Base-by-base conservation (phyloP, 169 alveolate species). In the Plasmodium blacklocki region DNA sequence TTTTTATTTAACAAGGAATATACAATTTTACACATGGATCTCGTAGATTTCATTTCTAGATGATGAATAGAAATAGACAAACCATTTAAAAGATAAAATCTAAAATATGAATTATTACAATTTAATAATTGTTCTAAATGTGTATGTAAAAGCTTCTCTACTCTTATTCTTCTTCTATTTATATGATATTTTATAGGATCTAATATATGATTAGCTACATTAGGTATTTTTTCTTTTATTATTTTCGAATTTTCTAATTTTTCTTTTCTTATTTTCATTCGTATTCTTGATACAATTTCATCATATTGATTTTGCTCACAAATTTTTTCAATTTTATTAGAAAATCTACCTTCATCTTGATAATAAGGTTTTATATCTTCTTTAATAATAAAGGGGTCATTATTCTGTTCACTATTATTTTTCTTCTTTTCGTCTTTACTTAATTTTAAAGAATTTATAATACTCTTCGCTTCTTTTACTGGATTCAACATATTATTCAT, bases 141-240 rank as follows among this genome's bases (percentile, higher is more conserved):
- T 15, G 93, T 92, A 62, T 90, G 91, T 26, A 94, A 32, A 91
- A 94, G 92, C 26, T 94, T 90, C 15, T 91, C 90, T 14, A 91
- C 87, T 29, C 96, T 86, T 21, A 93, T 58, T 29, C 92, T 89
- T 67, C 96, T 54, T 74, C 95, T 87, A 74, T 72, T 58, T 9
- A 94, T 95, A 64, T 94, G 96, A 74, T 73, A 83, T 50, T 89
- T 89, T 45, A 94, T 94, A 3, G 95, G 96, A 12, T 94, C 96
- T 60, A 94, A 88, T 50, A 92, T 62, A 71, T 89, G 88, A 8
- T 95, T 92, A 86, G 93, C 93, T 32, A 94, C 91, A 47, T 87
- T 92, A 8, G 95, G 96, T 59, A 94, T 72, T 74, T 58, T 92
- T n/a, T 93, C 94, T 75, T 92, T 92, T 63, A 89, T 88, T 52